Percentiles rank a stretch among this genome's conserved stretches.
Evolutionary conservation across 2,329 filamentous ascomycete genomes (phyloP).

Genomic region (Aspergillus neoniger): DNA sequence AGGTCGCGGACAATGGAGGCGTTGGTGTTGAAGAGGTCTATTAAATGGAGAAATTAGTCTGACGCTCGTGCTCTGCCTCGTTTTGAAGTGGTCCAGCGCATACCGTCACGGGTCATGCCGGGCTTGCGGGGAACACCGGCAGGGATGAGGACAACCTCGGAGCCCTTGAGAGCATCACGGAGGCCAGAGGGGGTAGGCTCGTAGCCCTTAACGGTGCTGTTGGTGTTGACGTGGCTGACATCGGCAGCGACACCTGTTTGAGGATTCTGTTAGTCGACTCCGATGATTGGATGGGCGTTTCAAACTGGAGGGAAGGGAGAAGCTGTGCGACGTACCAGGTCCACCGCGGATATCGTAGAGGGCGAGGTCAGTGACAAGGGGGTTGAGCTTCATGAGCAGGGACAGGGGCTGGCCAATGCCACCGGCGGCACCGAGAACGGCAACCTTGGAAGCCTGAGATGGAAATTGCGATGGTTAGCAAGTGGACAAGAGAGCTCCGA

Average conservation of each 20-base stretch:
- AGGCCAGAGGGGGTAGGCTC: slow-evolving; percentile 76
- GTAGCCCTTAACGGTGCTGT: slow-evolving; percentile 90
- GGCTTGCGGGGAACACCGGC: slow-evolving; percentile 98
- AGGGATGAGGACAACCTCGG: slow-evolving; percentile 95
- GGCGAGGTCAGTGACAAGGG: slow-evolving; percentile 86
- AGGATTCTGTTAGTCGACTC: slow-evolving; percentile 19
- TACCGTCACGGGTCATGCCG: slow-evolving; percentile 96
- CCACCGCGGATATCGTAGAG: slow-evolving; percentile 97
- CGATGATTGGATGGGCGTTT: neutral
- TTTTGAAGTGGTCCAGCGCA: slow-evolving; percentile 20
- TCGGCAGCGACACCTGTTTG: slow-evolving; percentile 89
- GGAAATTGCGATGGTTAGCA: slow-evolving; percentile 20
- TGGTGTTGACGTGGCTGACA: slow-evolving; percentile 98
- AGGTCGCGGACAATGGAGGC: slow-evolving; percentile 98
- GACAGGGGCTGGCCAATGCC: slow-evolving; percentile 98
- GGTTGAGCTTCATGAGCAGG: slow-evolving; percentile 98
- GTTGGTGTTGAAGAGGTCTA: slow-evolving; percentile 99
- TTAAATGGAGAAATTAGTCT: slow-evolving; percentile 10
- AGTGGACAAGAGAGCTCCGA: slow-evolving; percentile 6
- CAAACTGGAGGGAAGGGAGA: neutral
- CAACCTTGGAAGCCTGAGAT: slow-evolving; percentile 86
- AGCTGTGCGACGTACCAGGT: slow-evolving; percentile 67
- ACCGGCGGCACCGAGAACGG: slow-evolving; percentile 93
- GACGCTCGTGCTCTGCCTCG: neutral
- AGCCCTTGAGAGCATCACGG: slow-evolving; percentile 74